phyloP scores from a whole-genome alignment of 2,329 filamentous ascomycete genomes.

The Hypoxylon sp. region DNA sequence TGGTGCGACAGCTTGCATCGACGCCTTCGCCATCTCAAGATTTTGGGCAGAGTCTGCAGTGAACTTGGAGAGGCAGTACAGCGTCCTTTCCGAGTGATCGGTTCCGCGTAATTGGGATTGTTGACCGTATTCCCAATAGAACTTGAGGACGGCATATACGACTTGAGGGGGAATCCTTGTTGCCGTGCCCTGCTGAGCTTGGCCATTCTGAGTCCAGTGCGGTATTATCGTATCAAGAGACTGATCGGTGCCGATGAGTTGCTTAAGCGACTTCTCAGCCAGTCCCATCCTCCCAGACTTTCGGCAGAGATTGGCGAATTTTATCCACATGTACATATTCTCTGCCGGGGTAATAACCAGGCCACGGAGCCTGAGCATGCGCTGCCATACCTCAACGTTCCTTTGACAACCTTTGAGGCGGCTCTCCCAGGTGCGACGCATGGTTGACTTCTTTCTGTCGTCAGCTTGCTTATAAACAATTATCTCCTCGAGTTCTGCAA shows the following conservation, averaged over 20 bases:
- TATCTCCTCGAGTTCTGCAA: constrained; percentile 97
- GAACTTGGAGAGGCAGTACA: constrained; percentile 70
- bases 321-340: constrained; percentile 99
- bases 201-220: constrained; percentile 63
- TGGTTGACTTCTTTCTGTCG: constrained; percentile 86
- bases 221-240: constrained; percentile 71
- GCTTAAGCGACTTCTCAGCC: constrained; percentile 93
- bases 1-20: constrained; percentile 60
- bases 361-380: constrained; percentile 94
- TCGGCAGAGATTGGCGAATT: constrained; percentile 96
- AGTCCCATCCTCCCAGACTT: constrained; percentile 95
- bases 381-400: constrained; percentile 98
- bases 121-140: constrained; percentile 90
- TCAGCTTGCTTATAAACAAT: constrained; percentile 98
- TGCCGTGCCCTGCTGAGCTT: constrained; percentile 51
- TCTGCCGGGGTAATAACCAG: constrained; percentile 92
- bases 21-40: constrained; percentile 64
- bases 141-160: constrained; percentile 97
- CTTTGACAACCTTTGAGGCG: constrained; percentile 94
- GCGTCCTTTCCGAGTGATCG: constrained; percentile 64
- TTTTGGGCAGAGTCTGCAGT: constrained; percentile 69
- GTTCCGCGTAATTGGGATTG: constrained; percentile 59
- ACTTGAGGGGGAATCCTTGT: constrained; percentile 77
- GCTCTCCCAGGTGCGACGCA: constrained; percentile 96
- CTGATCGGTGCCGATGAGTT: constrained; percentile 80